Percentiles rank a stretch among this genome's conserved stretches.
Evolutionary conservation across 2,329 filamentous ascomycete species (phyloP).

Genomic region (Aspergillus eucalypticola): DNA sequence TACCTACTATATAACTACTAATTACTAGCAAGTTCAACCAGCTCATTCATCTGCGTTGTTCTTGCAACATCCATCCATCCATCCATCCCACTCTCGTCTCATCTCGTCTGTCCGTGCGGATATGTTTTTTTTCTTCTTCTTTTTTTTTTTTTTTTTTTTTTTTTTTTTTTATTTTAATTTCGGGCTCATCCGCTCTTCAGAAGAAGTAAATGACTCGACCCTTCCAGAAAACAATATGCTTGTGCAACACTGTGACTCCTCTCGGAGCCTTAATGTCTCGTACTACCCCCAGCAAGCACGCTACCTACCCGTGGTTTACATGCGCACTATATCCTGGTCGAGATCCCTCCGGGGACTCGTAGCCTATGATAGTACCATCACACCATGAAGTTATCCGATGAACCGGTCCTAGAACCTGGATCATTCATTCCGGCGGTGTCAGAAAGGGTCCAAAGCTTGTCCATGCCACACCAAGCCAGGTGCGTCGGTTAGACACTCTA

Average conservation of each 20-base stretch:
- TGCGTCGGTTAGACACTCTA: neutral
- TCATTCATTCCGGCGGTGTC: slow-evolving; percentile 4
- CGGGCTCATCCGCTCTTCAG: neutral
- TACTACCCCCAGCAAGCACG: neutral
- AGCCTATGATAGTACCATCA: neutral
- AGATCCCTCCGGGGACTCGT: neutral
- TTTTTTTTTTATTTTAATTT: too few relatives aligned
- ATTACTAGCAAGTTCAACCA: neutral
- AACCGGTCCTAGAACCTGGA: neutral
- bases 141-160: too few relatives aligned
- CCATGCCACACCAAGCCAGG: neutral
- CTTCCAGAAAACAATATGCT: neutral
- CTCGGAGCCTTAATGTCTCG: neutral
- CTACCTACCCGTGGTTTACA: neutral
- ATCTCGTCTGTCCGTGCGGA: neutral
- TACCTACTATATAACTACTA: too few relatives aligned
- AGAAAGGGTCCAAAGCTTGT: slow-evolving; percentile 1
- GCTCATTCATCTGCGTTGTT: slow-evolving; percentile 6
- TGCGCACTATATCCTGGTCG: neutral
- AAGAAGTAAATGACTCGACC: neutral
- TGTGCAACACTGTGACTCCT: neutral
- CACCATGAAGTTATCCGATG: neutral
- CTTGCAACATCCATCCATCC: slow-evolving; percentile 12
- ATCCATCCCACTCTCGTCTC: neutral
- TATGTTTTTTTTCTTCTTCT: neutral